phyloP scores from a whole-genome alignment of 2,329 filamentous ascomycete species.

The Talaromyces sp. region DNA sequence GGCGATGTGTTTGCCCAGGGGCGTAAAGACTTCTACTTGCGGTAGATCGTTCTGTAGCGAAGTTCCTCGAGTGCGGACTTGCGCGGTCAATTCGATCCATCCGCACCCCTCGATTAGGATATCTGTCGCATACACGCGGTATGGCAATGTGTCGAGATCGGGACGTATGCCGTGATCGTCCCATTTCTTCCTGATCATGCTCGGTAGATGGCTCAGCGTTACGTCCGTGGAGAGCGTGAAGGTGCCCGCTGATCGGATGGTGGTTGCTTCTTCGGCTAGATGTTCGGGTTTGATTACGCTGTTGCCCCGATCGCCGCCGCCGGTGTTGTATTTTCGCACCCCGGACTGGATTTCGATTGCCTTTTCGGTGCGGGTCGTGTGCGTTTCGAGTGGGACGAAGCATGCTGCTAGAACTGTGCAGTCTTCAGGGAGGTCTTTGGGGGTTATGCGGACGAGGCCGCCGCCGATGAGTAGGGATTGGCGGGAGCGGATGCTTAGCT shows the following conservation, averaged over 20 bases:
- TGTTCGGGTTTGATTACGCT: conserved; percentile 62
- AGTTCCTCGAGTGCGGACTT: conserved; percentile 59
- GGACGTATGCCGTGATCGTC: conserved; percentile 57
- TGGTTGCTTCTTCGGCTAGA: conserved; percentile 41
- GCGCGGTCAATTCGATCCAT: conserved; percentile 84
- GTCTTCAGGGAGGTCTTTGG: conserved; percentile 50
- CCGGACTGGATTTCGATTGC: conserved; percentile 70
- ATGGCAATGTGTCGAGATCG: conserved; percentile 58
- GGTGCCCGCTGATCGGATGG: conserved; percentile 66
- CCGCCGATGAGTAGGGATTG: conserved; percentile 81
- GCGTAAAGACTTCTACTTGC: conserved; percentile 78
- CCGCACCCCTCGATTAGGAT: conserved; percentile 88
- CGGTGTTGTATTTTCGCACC: conserved; percentile 49
- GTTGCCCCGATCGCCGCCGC: conserved; percentile 45
- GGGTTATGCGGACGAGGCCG: conserved; percentile 83
- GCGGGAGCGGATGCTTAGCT: conserved; percentile 67
- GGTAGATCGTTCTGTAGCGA: conserved; percentile 51
- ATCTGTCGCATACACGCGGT: conserved; percentile 74
- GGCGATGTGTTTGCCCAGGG: conserved; percentile 76
- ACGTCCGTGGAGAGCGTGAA: conserved; percentile 78
- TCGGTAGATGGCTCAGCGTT: conserved; percentile 72
- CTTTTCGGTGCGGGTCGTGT: conserved; percentile 77
- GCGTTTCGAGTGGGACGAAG: conserved; percentile 74
- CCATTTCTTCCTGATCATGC: conserved; percentile 64
- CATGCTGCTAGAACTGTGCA: conserved; percentile 75